Conservation (phyloP, 2,329 filamentous ascomycete species). For the Aspergillus pseudoglaucus region DNA sequence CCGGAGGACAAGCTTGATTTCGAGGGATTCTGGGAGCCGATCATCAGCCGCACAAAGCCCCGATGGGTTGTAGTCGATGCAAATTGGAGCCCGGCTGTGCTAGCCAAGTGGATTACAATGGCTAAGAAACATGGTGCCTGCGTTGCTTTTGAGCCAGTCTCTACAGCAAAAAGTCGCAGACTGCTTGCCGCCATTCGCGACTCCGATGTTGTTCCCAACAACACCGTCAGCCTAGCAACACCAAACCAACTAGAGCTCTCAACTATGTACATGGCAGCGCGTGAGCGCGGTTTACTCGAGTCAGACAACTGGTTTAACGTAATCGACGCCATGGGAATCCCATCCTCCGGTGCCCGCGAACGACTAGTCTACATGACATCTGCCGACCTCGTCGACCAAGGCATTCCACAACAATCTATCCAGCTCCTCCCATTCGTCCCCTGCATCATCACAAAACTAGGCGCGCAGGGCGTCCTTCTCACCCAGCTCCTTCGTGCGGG, state of each 20-base stretch:
- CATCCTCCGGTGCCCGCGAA: conserved; percentile 59
- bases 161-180: conserved; percentile 65
- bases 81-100: conserved; percentile 67
- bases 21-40: conserved; percentile 54
- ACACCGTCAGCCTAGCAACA: conserved; percentile 66
- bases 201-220: conserved; percentile 48
- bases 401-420: conserved; percentile 74
- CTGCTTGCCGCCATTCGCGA: conserved; percentile 51
- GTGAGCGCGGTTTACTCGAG: conserved; percentile 61
- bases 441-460: conserved; percentile 77
- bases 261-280: conserved; percentile 69
- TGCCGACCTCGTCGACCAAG: conserved; percentile 63
- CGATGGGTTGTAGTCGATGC: conserved; percentile 78
- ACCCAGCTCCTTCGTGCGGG: conserved; percentile 62
- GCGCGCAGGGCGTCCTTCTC: conserved; percentile 66
- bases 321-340: conserved; percentile 72
- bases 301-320: conserved; percentile 67
- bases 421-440: conserved; percentile 86
- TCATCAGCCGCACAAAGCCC: conserved; percentile 53
- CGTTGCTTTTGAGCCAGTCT: conserved; percentile 85
- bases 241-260: conserved; percentile 78
- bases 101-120: conserved; percentile 62
- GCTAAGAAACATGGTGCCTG: conserved; percentile 51
- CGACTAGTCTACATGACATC: conserved; percentile 65
- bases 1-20: conserved; percentile 37